A percentile compares a stretch with the other conserved stretches of the same genome.
phyloP scores from a whole-genome alignment of 768 basidiomycete genomes.

The Tulasnella sp. region DNA sequence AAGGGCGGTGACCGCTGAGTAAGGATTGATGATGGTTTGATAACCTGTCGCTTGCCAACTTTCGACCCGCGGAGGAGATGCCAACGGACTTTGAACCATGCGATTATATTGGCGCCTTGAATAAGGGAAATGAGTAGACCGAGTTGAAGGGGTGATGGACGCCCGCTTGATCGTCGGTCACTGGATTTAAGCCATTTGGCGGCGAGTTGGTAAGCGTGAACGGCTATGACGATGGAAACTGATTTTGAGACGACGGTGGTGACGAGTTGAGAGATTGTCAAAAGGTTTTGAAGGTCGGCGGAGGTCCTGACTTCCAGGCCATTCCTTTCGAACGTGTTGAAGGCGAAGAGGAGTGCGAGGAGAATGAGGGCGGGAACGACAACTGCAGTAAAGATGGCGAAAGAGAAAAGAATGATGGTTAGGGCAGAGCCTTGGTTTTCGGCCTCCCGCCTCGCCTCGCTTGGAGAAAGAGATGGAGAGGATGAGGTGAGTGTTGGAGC shows the following conservation, averaged over 20 bases:
- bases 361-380: not conserved
- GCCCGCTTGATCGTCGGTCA: not conserved
- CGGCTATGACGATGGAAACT: not conserved
- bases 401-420: constrained; percentile 3
- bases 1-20: not conserved
- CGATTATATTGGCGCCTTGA: not conserved
- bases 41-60: not conserved
- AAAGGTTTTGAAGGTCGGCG: constrained; percentile 10
- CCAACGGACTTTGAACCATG: constrained; percentile 7
- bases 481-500: not conserved
- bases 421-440: not conserved
- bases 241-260: constrained; percentile 15
- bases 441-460: not conserved
- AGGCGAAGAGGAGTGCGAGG: not conserved
- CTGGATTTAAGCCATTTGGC: constrained; percentile 4
- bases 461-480: not conserved
- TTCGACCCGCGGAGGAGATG: not conserved
- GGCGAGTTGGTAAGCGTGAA: constrained; percentile 15
- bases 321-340: constrained; percentile 2
- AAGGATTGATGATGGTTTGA: not conserved
- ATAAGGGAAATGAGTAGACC: constrained; percentile 8
- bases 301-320: not conserved
- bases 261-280: constrained; percentile 11
- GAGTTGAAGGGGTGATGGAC: constrained; percentile 3
- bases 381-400: not conserved